Conservation (phyloP, 345 rosid genomes). For the Cardamine chenopodiifolia region DNA sequence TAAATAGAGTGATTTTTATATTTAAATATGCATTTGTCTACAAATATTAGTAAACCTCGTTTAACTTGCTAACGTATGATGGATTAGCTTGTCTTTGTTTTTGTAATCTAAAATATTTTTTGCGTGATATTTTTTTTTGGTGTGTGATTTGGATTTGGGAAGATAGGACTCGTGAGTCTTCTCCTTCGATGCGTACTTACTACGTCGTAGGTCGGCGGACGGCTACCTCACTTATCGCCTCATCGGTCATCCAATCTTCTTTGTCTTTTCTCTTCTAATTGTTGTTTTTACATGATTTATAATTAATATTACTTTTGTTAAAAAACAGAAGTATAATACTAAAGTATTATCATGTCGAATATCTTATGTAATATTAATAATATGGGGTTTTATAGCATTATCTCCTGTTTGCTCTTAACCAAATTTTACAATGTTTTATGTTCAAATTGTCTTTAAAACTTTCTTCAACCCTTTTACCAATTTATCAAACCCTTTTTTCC, state of each 20-base stretch:
- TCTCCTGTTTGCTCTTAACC: not conserved
- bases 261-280: conserved; percentile 30
- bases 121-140: not conserved
- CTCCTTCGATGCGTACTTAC: conserved; percentile 26
- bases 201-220: conserved; percentile 41
- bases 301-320: not conserved
- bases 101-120: not conserved
- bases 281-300: not conserved
- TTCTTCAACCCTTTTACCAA: no score
- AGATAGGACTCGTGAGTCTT: conserved; percentile 26
- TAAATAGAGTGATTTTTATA: no score
- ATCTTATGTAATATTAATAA: not conserved
- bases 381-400: not conserved
- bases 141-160: not conserved
- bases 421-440: not conserved
- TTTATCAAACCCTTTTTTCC: no score
- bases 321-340: not conserved
- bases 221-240: conserved; percentile 29
- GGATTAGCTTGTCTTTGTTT: not conserved
- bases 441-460: no score
- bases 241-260: conserved; percentile 33
- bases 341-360: not conserved
- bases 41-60: not conserved
- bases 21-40: not conserved
- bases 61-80: not conserved